phyloP scores from a whole-genome alignment of 192 early-diverging fungal genomes.

The Coemansia sp. region DNA sequence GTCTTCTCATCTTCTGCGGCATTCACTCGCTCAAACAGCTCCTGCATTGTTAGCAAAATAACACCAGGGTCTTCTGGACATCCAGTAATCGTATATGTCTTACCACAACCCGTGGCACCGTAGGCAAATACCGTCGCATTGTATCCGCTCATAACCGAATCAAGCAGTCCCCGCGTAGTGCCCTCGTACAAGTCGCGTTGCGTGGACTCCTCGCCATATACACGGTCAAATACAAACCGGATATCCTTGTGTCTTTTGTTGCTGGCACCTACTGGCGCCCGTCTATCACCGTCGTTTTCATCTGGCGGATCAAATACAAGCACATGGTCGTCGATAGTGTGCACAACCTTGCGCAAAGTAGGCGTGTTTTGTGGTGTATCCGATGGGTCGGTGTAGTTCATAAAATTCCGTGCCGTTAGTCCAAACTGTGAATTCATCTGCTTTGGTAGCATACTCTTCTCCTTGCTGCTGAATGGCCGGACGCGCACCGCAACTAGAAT shows the following conservation, averaged over 20 bases:
- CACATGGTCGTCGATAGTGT: conserved; percentile 66
- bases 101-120: conserved; percentile 80
- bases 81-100: conserved; percentile 83
- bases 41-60: conserved; percentile 64
- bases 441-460: conserved; percentile 47
- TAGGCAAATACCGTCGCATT: conserved; percentile 93
- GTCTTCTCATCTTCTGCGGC: conserved; percentile 58
- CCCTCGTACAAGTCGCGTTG: conserved; percentile 72
- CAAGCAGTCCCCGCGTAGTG: conserved; percentile 67
- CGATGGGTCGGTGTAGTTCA: conserved; percentile 37
- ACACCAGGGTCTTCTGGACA: conserved; percentile 65
- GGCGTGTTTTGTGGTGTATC: conserved; percentile 4
- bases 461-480: conserved; percentile 59
- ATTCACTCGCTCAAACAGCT: conserved; percentile 59
- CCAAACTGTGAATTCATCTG: conserved; percentile 46
- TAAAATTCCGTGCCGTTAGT: conserved; percentile 45
- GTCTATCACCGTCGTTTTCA: conserved; percentile 51
- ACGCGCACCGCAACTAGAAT: conserved; percentile 59
- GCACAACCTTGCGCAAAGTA: conserved; percentile 57
- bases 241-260: conserved; percentile 70
- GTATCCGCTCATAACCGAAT: conserved; percentile 72
- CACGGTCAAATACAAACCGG: conserved; percentile 73
- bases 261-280: conserved; percentile 49
- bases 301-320: conserved; percentile 75
- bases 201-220: conserved; percentile 66